These are phyloP conservation scores for Pichia sporocuriosa DNA, from an alignment of 805 yeast species.

Conservation along the genomic window DNA sequence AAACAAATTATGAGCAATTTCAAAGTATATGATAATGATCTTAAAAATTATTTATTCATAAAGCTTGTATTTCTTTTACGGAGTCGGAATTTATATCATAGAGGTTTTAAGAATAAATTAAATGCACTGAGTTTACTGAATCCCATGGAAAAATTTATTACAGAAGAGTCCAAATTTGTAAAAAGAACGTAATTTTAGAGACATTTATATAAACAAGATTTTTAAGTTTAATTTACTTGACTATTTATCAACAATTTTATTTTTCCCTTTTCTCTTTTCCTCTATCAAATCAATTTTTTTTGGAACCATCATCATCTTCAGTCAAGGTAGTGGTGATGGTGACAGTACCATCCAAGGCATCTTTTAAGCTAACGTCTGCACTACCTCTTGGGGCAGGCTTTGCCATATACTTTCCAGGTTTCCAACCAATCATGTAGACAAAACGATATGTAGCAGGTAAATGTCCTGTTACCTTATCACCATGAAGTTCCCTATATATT, in stretches of 20 bases:
- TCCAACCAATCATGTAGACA: constrained; percentile 87
- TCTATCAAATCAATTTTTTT: too few species aligned
- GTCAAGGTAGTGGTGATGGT: constrained; percentile 13
- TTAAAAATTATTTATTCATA: not conserved
- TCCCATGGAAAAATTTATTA: not conserved
- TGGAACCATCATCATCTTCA: constrained; percentile 12
- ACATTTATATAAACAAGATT: constrained; percentile 3
- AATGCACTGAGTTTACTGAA: not conserved
- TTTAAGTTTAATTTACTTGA: too few species aligned
- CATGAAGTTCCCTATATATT: constrained; percentile 66
- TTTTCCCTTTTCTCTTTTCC: too few species aligned
- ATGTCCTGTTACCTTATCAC: constrained; percentile 42
- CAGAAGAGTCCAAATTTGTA: not conserved
- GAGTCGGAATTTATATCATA: not conserved
- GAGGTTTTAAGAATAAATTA: not conserved
- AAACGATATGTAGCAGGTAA: constrained; percentile 79
- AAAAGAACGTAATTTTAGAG: too few species aligned
- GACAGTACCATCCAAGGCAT: constrained; percentile 35
- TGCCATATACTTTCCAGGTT: constrained; percentile 61
- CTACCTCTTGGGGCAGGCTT: constrained; percentile 68
- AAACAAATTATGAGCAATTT: not conserved
- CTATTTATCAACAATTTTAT: too few species aligned
- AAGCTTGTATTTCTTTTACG: not conserved
- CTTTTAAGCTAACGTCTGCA: constrained; percentile 63
- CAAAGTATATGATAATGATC: not conserved